Percentiles rank a stretch among this genome's conserved stretches.
Evolutionary conservation across 2,329 filamentous ascomycete species (phyloP).

Genomic region (Neofusicoccum cordaticola): DNA sequence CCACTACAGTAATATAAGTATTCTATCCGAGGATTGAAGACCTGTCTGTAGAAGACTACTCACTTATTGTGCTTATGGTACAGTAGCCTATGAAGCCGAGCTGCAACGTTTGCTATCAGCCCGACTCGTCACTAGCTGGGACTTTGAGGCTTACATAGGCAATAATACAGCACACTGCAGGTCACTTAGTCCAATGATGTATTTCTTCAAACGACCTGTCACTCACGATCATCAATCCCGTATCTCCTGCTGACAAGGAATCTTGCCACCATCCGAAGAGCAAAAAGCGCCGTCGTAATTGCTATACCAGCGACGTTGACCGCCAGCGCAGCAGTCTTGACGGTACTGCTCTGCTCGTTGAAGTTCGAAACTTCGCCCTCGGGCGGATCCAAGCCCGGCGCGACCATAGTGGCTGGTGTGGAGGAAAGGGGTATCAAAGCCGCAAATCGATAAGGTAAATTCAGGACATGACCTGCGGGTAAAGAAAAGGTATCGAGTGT

Average conservation of each 20-base stretch:
- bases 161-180: neutral
- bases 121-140: too few species aligned
- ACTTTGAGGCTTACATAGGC: neutral
- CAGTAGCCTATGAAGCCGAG: conserved; percentile 33
- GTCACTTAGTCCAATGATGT: neutral
- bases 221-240: conserved; percentile 36
- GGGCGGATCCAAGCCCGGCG: conserved; percentile 20
- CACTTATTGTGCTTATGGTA: conserved; percentile 11
- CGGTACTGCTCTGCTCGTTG: conserved; percentile 21
- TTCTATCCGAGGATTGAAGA: neutral
- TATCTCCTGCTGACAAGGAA: conserved; percentile 31
- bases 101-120: neutral
- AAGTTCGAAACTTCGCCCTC: conserved; percentile 22
- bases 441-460: neutral
- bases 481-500: neutral
- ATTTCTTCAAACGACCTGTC: neutral
- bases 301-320: conserved; percentile 38
- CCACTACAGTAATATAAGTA: conserved; percentile 29
- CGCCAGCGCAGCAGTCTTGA: conserved; percentile 32
- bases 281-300: conserved; percentile 32
- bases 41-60: neutral
- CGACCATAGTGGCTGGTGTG: neutral
- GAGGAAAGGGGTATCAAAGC: neutral
- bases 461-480: neutral
- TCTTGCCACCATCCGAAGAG: conserved; percentile 32